Percentiles rank a stretch among this genome's conserved stretches.
phyloP scores from a whole-genome alignment of 1,284 basidiomycete genomes.

The Heliocybe sulcata region DNA sequence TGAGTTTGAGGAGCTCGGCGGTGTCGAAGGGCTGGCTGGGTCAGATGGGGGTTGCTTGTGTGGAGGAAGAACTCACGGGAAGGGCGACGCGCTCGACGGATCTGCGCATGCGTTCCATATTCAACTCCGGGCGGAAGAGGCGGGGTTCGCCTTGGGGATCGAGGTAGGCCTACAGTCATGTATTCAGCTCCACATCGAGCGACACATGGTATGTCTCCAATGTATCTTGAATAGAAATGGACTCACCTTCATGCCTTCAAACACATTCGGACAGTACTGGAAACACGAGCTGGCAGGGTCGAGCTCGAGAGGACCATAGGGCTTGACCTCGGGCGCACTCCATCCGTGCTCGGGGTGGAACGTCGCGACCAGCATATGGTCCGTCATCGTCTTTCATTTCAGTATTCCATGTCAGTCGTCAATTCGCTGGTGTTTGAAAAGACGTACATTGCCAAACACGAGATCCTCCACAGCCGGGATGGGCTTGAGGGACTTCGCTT shows the following conservation, averaged over 20 bases:
- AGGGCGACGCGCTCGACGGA: constrained; percentile 59
- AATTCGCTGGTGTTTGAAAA: not conserved
- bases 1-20: constrained; percentile 56
- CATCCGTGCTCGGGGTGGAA: constrained; percentile 68
- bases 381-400: constrained; percentile 37
- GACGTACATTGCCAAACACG: constrained; percentile 33
- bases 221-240: not conserved
- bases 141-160: constrained; percentile 56
- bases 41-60: not conserved
- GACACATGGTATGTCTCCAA: not conserved
- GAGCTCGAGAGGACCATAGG: constrained; percentile 62
- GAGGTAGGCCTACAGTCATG: constrained; percentile 71
- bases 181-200: no score
- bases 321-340: constrained; percentile 76
- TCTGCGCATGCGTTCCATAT: constrained; percentile 64
- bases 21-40: constrained; percentile 51
- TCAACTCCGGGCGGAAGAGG: constrained; percentile 53
- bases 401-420: not conserved
- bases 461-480: constrained; percentile 32
- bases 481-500: constrained; percentile 27
- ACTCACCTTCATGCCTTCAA: constrained; percentile 83
- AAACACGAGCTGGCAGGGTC: constrained; percentile 73
- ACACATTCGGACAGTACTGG: constrained; percentile 74
- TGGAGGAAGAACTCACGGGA: constrained; percentile 34
- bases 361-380: constrained; percentile 76